Evolutionary conservation across 306 rosid genomes (phyloP), one percentile per base, ranked within the genome.

Genomic region (Neltuma alba): DNA sequence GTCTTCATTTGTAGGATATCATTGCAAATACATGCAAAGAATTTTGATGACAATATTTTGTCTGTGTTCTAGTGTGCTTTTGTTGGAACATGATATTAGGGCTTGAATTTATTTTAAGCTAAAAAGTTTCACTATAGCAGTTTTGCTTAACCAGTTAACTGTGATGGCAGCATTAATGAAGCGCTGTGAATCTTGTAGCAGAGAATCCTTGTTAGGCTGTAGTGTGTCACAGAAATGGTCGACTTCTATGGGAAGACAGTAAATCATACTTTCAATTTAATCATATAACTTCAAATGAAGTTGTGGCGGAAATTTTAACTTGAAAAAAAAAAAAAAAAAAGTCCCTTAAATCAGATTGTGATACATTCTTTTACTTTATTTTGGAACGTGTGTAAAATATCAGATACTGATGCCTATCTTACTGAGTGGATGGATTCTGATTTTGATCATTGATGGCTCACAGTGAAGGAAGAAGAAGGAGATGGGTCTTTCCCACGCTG

Each of bases 391-490:
- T 30, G 42, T 77, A 57, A 77, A 77, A 61, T 68, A 40, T 81
- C 38, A 70, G 52, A 47, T 60, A 12, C 69, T 21, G 58, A 37
- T 70, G 38, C 69, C 25, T 74, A 18, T 75, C 10, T 62, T 81
- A 77, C 64, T 84, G 55, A 60, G 7, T 7, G 65, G 62, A 72
- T 47, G 61, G 33, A 65, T 68, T 31, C 72, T 86, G 77, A 87
- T 76, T 81, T 74, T 72, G 55, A 45, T 83, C 34, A 41, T 66
- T 79, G 75, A 62, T 80, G 61, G 65, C 38, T 81, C 89, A 84
- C 90, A 94, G 99, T 88, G 97, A 94, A 89, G 99, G 97, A 88
- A 92, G 93, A 84, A 88, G 97, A 82, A 91, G 97, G 82, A 88
- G 88, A 81, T 92, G 99, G 99, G 86, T 89, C 62, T 94, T 94